Evolutionary conservation across 2,329 filamentous ascomycete species (phyloP).

Genomic region (Cladosporium cucumerinum): DNA sequence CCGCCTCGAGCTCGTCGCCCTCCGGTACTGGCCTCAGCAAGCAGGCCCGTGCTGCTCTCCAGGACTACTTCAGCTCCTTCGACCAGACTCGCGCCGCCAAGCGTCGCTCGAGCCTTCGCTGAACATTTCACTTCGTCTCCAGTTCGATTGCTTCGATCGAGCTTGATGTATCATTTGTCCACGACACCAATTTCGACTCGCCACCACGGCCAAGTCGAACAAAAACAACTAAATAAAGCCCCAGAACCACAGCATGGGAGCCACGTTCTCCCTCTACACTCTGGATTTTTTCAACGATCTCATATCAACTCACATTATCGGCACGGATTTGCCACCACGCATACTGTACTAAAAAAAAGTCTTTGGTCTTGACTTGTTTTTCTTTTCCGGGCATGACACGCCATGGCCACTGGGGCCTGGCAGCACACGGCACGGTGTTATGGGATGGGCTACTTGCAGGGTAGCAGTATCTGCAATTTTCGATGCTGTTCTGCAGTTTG

Average conservation of each 20-base stretch:
- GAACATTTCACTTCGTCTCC: conserved; percentile 5
- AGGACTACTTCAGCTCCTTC: conserved; percentile 83
- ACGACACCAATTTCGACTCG: not conserved
- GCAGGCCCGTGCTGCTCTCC: conserved; percentile 73
- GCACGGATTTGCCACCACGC: conserved; percentile 6
- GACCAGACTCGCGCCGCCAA: conserved; percentile 69
- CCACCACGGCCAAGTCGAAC: not conserved
- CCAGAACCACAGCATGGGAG: conserved; percentile 12
- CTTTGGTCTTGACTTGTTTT: not conserved
- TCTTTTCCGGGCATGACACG: not conserved
- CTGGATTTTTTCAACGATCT: not conserved
- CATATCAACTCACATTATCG: not conserved
- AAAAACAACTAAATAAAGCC: conserved; percentile 7
- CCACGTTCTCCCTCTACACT: conserved; percentile 8
- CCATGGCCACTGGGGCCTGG: not conserved
- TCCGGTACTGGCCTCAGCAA: conserved; percentile 60
- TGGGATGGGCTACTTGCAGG: not conserved
- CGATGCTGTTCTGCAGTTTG: conserved; percentile 1
- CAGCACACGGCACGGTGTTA: conserved; percentile 5
- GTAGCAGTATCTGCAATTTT: conserved; percentile 5
- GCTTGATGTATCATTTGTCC: not conserved
- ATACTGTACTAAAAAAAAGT: conserved; percentile 12
- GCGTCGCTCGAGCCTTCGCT: conserved; percentile 35
- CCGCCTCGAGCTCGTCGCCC: conserved; percentile 60
- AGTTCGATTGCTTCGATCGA: not conserved